Conservation (phyloP, 2,329 filamentous ascomycete genomes). For the Aspergillus sp. region DNA sequence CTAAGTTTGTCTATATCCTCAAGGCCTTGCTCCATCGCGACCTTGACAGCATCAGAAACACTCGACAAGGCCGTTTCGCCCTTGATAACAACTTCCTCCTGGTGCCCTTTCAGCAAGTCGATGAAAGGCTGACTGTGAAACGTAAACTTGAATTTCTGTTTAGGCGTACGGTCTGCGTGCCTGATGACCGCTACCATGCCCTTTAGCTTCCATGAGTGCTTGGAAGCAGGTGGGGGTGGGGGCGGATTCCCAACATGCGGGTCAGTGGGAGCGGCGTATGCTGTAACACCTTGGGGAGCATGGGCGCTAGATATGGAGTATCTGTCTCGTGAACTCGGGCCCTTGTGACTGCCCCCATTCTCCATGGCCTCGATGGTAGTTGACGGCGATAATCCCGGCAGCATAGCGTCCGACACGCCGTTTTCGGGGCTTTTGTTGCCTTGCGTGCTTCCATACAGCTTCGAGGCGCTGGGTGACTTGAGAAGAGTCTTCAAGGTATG, state of each 20-base stretch:
- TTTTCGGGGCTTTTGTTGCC: constrained; percentile 39
- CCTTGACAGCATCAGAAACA: constrained; percentile 82
- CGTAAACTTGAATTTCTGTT: constrained; percentile 99
- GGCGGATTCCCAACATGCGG: constrained; percentile 33
- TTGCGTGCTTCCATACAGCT: constrained; percentile 50
- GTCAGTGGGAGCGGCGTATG: constrained; percentile 24
- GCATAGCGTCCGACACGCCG: constrained; percentile 45
- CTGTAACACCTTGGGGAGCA: constrained; percentile 23
- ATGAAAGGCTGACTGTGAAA: constrained; percentile 97
- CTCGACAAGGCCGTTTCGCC: constrained; percentile 85
- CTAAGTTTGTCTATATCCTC: constrained; percentile 88
- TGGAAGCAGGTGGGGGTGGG: constrained; percentile 63
- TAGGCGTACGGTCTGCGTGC: constrained; percentile 94
- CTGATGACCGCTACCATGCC: constrained; percentile 95
- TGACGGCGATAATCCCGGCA: constrained; percentile 32
- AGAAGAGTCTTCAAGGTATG: constrained; percentile 58
- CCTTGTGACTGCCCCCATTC: constrained; percentile 13
- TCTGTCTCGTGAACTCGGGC: constrained; percentile 18
- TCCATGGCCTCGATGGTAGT: constrained; percentile 31
- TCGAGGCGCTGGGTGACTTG: constrained; percentile 64
- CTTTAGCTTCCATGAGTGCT: constrained; percentile 97
- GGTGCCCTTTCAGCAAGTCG: constrained; percentile 87
- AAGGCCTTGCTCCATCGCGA: constrained; percentile 72
- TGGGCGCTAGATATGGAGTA: constrained; percentile 18
- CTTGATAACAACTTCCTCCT: constrained; percentile 92